Conservation (phyloP, 2,329 filamentous ascomycete species). For the Fusarium nelsonii region DNA sequence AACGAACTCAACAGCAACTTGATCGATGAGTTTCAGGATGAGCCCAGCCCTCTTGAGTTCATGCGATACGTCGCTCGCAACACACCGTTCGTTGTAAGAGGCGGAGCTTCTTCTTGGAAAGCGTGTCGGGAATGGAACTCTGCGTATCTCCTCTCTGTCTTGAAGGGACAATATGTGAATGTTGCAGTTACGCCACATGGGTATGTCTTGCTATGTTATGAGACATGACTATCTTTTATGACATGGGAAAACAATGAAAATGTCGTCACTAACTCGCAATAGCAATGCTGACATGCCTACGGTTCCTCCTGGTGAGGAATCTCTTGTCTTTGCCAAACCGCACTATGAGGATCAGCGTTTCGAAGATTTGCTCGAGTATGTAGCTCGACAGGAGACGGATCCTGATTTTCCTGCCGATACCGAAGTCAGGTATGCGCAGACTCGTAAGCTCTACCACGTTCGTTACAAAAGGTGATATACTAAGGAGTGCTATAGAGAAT, state of each 20-base stretch:
- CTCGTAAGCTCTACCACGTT: slow-evolving; percentile 63
- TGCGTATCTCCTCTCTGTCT: slow-evolving; percentile 65
- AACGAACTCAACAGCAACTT: slow-evolving; percentile 75
- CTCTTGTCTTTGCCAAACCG: slow-evolving; percentile 75
- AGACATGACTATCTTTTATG: neutral
- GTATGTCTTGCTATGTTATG: slow-evolving; percentile 58
- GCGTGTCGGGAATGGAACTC: slow-evolving; percentile 74
- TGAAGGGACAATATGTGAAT: slow-evolving; percentile 72
- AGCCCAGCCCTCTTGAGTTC: slow-evolving; percentile 82
- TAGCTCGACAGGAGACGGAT: slow-evolving; percentile 68
- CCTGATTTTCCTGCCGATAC: slow-evolving; percentile 46
- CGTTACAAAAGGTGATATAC: neutral
- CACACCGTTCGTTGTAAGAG: slow-evolving; percentile 78
- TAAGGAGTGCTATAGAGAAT: slow-evolving; percentile 68
- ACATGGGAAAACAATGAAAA: no score
- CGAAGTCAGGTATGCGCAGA: slow-evolving; percentile 80
- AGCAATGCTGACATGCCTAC: slow-evolving; percentile 57
- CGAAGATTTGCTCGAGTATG: slow-evolving; percentile 69
- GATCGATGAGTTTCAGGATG: slow-evolving; percentile 71
- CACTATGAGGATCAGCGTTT: slow-evolving; percentile 76
- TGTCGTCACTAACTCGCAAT: neutral
- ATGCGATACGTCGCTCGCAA: slow-evolving; percentile 82
- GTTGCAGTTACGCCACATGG: slow-evolving; percentile 83
- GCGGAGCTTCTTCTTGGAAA: slow-evolving; percentile 72
- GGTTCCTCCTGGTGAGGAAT: slow-evolving; percentile 40